Evolutionary conservation across 2,329 filamentous ascomycete genomes (phyloP).

Genomic region (Cadophora malorum): DNA sequence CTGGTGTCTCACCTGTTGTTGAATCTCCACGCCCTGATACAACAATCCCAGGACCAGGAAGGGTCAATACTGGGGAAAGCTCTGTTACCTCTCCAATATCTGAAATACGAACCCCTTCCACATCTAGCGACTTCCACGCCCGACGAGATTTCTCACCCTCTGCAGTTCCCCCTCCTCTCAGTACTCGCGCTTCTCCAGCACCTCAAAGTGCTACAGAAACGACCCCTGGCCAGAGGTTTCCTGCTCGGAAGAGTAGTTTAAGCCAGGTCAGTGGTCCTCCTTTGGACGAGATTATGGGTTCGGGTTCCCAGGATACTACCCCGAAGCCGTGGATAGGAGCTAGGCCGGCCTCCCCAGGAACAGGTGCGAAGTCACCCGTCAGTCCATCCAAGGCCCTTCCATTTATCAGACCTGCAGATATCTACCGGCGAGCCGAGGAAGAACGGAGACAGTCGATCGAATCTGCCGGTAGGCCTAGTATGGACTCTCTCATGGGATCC

Average conservation of each 20-base stretch:
- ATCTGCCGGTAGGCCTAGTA: constrained; percentile 57
- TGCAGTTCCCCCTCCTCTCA: constrained; percentile 55
- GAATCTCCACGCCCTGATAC: constrained; percentile 34
- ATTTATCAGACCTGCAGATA: constrained; percentile 77
- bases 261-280: constrained; percentile 52
- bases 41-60: constrained; percentile 21
- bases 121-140: constrained; percentile 46
- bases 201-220: constrained; percentile 44
- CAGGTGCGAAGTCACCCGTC: constrained; percentile 43
- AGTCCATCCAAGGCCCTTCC: constrained; percentile 58
- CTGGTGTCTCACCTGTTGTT: constrained; percentile 30
- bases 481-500: constrained; percentile 55
- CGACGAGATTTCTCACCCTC: constrained; percentile 59
- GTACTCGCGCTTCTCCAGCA: constrained; percentile 50
- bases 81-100: constrained; percentile 37
- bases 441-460: constrained; percentile 66
- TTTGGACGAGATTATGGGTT: constrained; percentile 26
- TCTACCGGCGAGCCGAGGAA: constrained; percentile 75
- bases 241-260: constrained; percentile 68
- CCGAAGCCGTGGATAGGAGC: constrained; percentile 46
- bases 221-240: constrained; percentile 53
- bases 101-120: constrained; percentile 33
- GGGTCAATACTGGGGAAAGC: constrained; percentile 30
- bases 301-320: constrained; percentile 29
- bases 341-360: constrained; percentile 48